These are phyloP conservation scores for Cucurbita moschata DNA, from an alignment of 306 rosid genomes.

Conservation along the genomic window DNA sequence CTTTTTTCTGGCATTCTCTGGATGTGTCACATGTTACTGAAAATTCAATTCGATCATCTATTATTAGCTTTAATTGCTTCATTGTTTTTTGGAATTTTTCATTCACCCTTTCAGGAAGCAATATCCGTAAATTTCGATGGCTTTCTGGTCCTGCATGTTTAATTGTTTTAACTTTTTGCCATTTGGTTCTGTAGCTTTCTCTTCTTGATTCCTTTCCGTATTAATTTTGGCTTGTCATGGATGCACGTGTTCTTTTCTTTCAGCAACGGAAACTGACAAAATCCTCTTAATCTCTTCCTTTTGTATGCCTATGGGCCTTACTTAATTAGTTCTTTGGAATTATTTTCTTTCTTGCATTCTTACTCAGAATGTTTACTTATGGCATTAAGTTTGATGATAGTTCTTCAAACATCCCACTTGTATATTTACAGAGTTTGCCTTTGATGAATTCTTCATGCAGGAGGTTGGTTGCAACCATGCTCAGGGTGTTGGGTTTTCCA, in stretches of 20 bases:
- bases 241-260: background rate
- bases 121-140: background rate
- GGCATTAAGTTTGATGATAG: background rate
- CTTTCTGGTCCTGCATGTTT: background rate
- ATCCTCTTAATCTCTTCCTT: background rate
- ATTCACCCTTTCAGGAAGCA: background rate
- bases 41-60: background rate
- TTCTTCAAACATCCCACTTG: background rate
- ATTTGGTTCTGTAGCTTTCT: background rate
- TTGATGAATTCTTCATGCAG: slow-evolving; percentile 28
- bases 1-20: background rate
- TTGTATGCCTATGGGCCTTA: background rate
- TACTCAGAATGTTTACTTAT: background rate
- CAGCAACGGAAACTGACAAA: background rate
- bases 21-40: background rate
- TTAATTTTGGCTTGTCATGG: background rate
- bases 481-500: slow-evolving; percentile 87
- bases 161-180: background rate
- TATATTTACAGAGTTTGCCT: background rate
- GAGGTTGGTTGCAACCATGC: slow-evolving; percentile 98
- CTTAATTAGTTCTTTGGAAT: background rate
- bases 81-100: background rate
- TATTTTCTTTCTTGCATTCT: background rate
- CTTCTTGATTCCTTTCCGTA: background rate
- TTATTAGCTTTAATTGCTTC: background rate